Evolutionary conservation across 805 yeast species (phyloP), one percentile per base, ranked within the genome.

Genomic region (Lipomyces spencermartinsiae): DNA sequence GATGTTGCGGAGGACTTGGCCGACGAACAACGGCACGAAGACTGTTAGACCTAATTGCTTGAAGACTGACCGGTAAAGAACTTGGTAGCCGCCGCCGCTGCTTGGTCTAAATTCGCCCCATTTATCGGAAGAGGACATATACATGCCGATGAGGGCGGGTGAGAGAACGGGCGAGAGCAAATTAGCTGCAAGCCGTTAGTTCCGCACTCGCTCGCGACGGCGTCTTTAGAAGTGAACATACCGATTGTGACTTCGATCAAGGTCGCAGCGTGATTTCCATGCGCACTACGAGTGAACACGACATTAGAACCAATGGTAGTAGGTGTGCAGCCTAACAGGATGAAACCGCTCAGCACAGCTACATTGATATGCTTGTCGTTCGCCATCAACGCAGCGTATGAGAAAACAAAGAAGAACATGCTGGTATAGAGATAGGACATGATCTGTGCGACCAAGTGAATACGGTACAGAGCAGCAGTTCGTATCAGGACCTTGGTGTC

Each of bases 261-360:
- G 16, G 97, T 89, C 63, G 92, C 79, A n/a, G 89, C 79, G 70
- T 86, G 93, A 77, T 92, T 91, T 12, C 97, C 97, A 71, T 89
- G 87, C 0, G 97, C 97, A 67, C 85, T 86, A 63, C 87, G 83
- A 2, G 97, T 93, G 97, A 93, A 92, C 19, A 93, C 93, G 33
- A 93, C 97, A 76, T 93, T 93, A 1, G 97, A 92, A 0, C 93
- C 87, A n/a, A 93, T 96, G 0, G 97, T 93, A 5, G 97, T 93
- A 34, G 97, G 97, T 76, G 95, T 90, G 8, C 93, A 85, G 33
- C 91, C 91, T 1, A 97, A 90, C 46, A 92, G 89, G 14, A 93
- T 85, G 67, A 92, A 78, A 0, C 97, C 97, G 10, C 89, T 91
- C 25, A 93, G 80, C 72, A 92, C 83, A 90, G 94, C 90, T 37